Conservation (phyloP, 2,329 filamentous ascomycete species). For the Colletotrichum phormii region DNA sequence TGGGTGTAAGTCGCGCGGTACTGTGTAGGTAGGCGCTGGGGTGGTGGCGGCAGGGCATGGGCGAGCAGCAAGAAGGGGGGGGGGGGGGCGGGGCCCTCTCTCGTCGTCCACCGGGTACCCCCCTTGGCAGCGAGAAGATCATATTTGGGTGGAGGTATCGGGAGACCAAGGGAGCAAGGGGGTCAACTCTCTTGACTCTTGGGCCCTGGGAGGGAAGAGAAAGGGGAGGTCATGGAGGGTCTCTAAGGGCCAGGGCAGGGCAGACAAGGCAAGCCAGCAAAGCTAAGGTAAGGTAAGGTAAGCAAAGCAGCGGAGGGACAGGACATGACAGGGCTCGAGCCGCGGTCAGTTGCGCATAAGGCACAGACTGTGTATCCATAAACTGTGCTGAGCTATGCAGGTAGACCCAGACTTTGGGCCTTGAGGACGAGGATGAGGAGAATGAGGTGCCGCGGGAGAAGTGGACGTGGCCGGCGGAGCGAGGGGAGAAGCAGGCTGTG, state of each 20-base stretch:
- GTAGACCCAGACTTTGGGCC: neutral
- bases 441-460: neutral
- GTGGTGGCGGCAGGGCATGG: constrained; percentile 36
- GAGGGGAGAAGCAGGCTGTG: constrained; percentile 4
- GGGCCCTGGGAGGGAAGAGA: constrained; percentile 30
- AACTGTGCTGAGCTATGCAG: neutral
- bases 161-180: constrained; percentile 38
- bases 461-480: neutral
- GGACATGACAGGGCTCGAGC: constrained; percentile 9
- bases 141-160: constrained; percentile 37
- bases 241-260: constrained; percentile 20
- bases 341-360: neutral
- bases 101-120: constrained; percentile 24
- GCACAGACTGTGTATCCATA: neutral
- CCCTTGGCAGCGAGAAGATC: constrained; percentile 36
- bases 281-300: constrained; percentile 23
- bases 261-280: constrained; percentile 21
- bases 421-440: neutral
- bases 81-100: too few relatives aligned
- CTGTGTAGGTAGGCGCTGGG: constrained; percentile 25
- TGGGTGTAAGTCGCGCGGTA: constrained; percentile 34
- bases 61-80: constrained; percentile 11
- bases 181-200: constrained; percentile 15
- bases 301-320: constrained; percentile 21
- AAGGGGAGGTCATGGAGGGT: constrained; percentile 26